Base-by-base conservation (phyloP, 2,329 filamentous ascomycete genomes). In the Talaromyces sp. region DNA sequence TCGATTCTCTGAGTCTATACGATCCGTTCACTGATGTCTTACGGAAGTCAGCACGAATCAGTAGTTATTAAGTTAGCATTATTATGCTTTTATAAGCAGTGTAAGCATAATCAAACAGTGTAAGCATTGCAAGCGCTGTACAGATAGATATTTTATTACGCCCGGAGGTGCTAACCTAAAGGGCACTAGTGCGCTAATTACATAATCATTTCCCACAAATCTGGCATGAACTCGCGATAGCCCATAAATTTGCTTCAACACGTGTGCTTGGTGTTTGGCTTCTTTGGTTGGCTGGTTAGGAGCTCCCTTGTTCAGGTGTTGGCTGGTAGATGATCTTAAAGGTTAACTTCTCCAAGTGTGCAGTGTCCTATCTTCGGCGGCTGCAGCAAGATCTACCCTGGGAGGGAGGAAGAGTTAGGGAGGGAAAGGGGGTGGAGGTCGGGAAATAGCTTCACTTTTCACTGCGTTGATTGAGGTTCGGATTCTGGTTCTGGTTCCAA, bases 251-350 rank as follows among this genome's bases (percentile, higher is more conserved):
- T n/a, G 24, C 24, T 27, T 27, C 4, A 27, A 27, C 24, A 27
- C 4, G 24, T 58, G 54, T 39, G 33, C 54, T 58, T 58, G 54
- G 3, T 58, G 54, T 58, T 58, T 58, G 31, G 54, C 54, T 39
- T 58, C 54, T 58, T 58, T 58, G 54, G 54, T 58, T 58, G 54
- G 54, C n/a, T 58, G 22, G 54, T 58, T 58, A 58, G 3, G 31
- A 22, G 54, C 33, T 58, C 31, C 31, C 54, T 58, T 58, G 31
- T 58, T 37, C 41, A 58, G 33, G 54, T 58, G 54, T 58, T 58
- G 54, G 54, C 54, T 58, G 24, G 54, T 58, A 58, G 54, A 58
- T 58, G 31, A 58, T 58, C 54, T 58, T 58, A 58, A 58, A 27
- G 24, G 24, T 27, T 27, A 27, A 27, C 24, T 27, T 27, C 54